Conservation (phyloP, 805 yeast species). For the Yarrowia yakushimensis region DNA sequence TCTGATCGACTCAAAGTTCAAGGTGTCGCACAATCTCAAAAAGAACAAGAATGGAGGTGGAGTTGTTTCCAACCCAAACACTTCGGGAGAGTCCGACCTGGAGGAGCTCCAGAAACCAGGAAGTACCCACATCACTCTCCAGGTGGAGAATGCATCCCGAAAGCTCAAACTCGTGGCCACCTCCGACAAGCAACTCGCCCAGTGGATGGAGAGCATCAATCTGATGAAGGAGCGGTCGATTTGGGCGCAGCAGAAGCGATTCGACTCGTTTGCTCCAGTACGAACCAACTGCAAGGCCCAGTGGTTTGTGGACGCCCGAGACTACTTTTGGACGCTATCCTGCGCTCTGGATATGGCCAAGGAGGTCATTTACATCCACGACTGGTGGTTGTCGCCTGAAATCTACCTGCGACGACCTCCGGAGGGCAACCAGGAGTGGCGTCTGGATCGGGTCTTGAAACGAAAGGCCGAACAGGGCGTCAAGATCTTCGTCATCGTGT, state of each 20-base stretch:
- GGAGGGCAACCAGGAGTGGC: conserved; percentile 89
- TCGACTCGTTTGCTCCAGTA: conserved; percentile 89
- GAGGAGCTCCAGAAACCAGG: conserved; percentile 11
- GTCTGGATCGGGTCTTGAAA: conserved; percentile 82
- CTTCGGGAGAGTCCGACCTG: conserved; percentile 9
- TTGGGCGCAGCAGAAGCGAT: conserved; percentile 75
- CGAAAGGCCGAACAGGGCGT: conserved; percentile 93
- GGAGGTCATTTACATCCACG: conserved; percentile 91
- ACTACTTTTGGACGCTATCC: conserved; percentile 93
- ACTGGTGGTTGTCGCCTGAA: conserved; percentile 98
- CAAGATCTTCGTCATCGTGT: conserved; percentile 84
- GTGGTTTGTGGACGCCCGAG: conserved; percentile 96
- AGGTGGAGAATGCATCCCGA: conserved; percentile 42
- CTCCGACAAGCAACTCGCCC: conserved; percentile 70
- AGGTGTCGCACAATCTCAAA: conserved; percentile 38
- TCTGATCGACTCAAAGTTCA: conserved; percentile 74
- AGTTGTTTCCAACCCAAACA: background rate
- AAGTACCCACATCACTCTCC: conserved; percentile 31
- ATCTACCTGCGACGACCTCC: conserved; percentile 90
- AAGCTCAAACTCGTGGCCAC: conserved; percentile 54
- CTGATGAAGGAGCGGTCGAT: conserved; percentile 62
- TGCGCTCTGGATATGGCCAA: conserved; percentile 90
- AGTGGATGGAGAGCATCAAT: conserved; percentile 76
- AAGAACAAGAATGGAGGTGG: conserved; percentile 23
- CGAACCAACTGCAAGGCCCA: conserved; percentile 83